Conservation (phyloP, 1,139 yeast genomes). For the Sugiyamaella novakii region DNA sequence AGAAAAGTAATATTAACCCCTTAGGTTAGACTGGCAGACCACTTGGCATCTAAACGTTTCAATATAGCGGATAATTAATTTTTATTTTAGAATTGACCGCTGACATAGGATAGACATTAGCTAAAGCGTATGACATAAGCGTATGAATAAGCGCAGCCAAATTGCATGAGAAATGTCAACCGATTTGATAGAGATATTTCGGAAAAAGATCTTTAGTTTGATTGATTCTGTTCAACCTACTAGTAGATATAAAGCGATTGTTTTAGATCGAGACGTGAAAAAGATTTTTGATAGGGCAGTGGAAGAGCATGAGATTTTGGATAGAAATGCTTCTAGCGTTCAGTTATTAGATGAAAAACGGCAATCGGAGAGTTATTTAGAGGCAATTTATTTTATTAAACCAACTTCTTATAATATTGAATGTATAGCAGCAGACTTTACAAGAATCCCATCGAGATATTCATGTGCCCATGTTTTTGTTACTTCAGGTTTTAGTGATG, state of each 20-base stretch:
- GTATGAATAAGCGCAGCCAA: background rate
- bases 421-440: slow-evolving; percentile 62
- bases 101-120: no score
- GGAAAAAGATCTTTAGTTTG: slow-evolving; percentile 33
- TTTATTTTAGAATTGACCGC: no score
- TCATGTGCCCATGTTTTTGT: slow-evolving; percentile 59
- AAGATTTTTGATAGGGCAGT: slow-evolving; percentile 43
- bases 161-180: slow-evolving; percentile 22
- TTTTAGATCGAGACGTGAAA: slow-evolving; percentile 45
- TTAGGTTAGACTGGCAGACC: no score
- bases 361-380: slow-evolving; percentile 53
- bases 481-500: slow-evolving; percentile 51
- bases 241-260: slow-evolving; percentile 45
- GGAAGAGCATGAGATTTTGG: slow-evolving; percentile 45
- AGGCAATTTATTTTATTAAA: slow-evolving; percentile 61
- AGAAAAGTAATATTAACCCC: no score
- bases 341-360: slow-evolving; percentile 57
- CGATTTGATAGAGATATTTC: slow-evolving; percentile 29
- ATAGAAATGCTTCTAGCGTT: slow-evolving; percentile 46
- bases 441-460: slow-evolving; percentile 56
- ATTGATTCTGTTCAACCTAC: slow-evolving; percentile 43
- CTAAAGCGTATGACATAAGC: background rate
- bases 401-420: slow-evolving; percentile 57
- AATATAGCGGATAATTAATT: no score
- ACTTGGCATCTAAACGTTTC: no score